These are phyloP conservation scores for Phytophthora constricta DNA, from an alignment of 352 stramenopile genomes.

Conservation along the genomic window DNA sequence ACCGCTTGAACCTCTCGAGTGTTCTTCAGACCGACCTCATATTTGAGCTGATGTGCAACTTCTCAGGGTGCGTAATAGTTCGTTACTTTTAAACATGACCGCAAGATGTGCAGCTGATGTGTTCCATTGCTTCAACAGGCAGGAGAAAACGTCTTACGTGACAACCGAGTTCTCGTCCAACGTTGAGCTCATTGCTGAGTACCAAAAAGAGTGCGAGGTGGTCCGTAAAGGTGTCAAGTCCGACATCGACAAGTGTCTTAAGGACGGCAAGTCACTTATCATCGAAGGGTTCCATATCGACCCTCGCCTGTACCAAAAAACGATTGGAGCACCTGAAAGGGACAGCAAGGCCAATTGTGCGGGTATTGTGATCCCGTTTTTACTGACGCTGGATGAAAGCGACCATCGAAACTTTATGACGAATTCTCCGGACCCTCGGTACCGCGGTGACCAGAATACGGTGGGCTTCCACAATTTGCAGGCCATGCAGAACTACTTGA, in stretches of 20 bases:
- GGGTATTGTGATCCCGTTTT: conserved; percentile 85
- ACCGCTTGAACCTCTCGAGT: conserved; percentile 87
- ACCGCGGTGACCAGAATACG: conserved; percentile 59
- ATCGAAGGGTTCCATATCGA: conserved; percentile 90
- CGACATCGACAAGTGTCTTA: conserved; percentile 90
- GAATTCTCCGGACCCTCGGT: conserved; percentile 84
- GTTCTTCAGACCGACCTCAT: conserved; percentile 89
- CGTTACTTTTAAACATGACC: no score
- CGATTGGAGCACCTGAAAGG: conserved; percentile 47
- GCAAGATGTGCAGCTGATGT: no score
- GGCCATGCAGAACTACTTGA: conserved; percentile 78
- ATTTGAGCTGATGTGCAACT: conserved; percentile 92
- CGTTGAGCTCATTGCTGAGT: conserved; percentile 67
- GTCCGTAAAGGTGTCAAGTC: conserved; percentile 84
- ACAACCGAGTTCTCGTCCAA: conserved; percentile 66
- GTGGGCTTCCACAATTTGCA: conserved; percentile 81
- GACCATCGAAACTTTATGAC: conserved; percentile 84
- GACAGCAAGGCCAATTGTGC: conserved; percentile 43
- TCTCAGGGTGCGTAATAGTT: conserved; percentile 66
- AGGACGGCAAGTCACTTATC: conserved; percentile 90
- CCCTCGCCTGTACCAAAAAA: conserved; percentile 84
- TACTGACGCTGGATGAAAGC: conserved; percentile 67
- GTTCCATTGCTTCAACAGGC: conserved; percentile 32
- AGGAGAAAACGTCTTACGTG: conserved; percentile 75
- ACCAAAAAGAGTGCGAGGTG: conserved; percentile 80